A percentile compares a stretch with the other conserved stretches of the same genome.
Evolutionary conservation across 768 basidiomycete genomes (phyloP).

Genomic region (Amanita pseudoporphyria): DNA sequence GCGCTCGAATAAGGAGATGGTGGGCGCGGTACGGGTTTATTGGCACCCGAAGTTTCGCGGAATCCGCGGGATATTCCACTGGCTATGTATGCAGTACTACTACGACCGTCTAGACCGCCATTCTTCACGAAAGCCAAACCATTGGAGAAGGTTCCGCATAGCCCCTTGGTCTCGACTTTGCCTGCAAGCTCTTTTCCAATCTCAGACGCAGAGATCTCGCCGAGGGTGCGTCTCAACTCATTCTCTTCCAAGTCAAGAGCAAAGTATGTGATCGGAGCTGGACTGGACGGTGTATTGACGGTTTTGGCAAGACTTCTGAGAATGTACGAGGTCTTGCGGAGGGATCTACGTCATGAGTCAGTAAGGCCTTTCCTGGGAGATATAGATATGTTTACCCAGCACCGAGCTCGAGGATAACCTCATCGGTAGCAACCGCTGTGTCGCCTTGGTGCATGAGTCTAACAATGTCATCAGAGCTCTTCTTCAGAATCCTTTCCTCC

Average conservation of each 20-base stretch:
- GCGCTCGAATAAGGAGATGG: slow-evolving; percentile 11
- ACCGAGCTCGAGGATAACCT: slow-evolving; percentile 82
- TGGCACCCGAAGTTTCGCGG: not conserved
- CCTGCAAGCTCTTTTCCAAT: slow-evolving; percentile 53
- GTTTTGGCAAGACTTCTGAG: slow-evolving; percentile 58
- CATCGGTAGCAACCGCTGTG: slow-evolving; percentile 27
- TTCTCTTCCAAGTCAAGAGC: slow-evolving; percentile 88
- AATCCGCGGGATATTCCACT: slow-evolving; percentile 1
- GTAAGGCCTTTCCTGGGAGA: not conserved
- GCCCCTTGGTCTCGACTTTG: slow-evolving; percentile 72
- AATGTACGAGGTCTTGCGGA: slow-evolving; percentile 85
- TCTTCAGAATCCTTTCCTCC: slow-evolving; percentile 78
- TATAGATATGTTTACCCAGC: slow-evolving; percentile 62
- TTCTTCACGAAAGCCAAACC: slow-evolving; percentile 72
- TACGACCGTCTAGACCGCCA: slow-evolving; percentile 39
- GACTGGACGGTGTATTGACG: slow-evolving; percentile 24
- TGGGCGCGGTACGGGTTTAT: not conserved
- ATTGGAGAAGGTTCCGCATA: slow-evolving; percentile 88
- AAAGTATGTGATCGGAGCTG: slow-evolving; percentile 67
- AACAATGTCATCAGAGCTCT: slow-evolving; percentile 66
- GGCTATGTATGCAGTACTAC: not conserved
- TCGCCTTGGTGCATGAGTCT: slow-evolving; percentile 49
- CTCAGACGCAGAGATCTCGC: slow-evolving; percentile 51
- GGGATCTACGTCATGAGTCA: slow-evolving; percentile 38
- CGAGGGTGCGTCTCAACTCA: slow-evolving; percentile 76